Base-by-base conservation (phyloP, 305 asterid species). In the Fraxinus sp. region DNA sequence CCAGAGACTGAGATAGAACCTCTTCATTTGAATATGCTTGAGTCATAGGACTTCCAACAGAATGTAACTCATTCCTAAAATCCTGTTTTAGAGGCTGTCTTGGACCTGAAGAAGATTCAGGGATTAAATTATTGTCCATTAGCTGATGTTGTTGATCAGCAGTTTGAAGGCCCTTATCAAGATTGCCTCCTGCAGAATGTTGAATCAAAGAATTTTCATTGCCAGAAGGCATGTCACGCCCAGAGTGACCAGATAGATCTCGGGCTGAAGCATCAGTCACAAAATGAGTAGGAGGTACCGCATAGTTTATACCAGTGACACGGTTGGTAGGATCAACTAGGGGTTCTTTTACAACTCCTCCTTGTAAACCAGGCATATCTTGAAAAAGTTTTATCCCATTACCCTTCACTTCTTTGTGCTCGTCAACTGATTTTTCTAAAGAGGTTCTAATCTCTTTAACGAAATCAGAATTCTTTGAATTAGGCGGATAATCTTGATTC, bases 381-480 rank as follows among this genome's bases (percentile, higher is more conserved):
- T 82, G 80, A 78, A 59, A 39, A 87, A 75, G 77, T 80, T 80
- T 70, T 73, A 70, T 20, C 71, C 84, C 89, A 76, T 76, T 83
- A 80, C 84, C 87, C 84, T 89, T 85, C 37, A 77, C 70, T 82
- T 85, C 90, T 81, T 84, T 82, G 76, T 85, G 89, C 85, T 72
- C 78, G 18, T 55, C 79, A 73, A 83, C 79, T 7, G 82, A 76
- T 79, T 80, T 84, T 35, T 70, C 73, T 13, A 49, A 35, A 66
- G 84, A 79, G 46, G 81, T 71, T 77, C 83, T 87, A 82, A 64
- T 79, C 81, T 88, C 86, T 64, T 85, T 84, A 75, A 78, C 81
- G 66, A 79, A 75, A 82, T 84, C 87, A 78, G 84, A 90, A 87
- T 80, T 84, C 83, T 81, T 86, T 80, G 89, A 80, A 79, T 80